phyloP scores from a whole-genome alignment of 805 yeast species.

The Candida awuae region DNA sequence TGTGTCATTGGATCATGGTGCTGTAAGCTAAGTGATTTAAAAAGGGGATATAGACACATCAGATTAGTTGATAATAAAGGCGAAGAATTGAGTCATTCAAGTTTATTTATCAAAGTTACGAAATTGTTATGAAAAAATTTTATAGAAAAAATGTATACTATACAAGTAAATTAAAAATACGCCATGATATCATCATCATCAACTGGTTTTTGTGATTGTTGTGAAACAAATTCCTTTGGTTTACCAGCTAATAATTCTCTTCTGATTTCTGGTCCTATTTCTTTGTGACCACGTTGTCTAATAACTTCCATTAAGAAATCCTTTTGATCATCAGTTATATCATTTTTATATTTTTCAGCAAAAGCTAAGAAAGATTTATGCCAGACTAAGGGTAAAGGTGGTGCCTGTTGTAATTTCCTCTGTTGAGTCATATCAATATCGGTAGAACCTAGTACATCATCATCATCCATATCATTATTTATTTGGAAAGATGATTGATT shows the following conservation, averaged over 20 bases:
- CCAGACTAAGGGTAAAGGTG: constrained; percentile 89
- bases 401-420: constrained; percentile 29
- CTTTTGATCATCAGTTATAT: constrained; percentile 97
- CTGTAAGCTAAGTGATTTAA: constrained; percentile 52
- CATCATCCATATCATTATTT: constrained; percentile 26
- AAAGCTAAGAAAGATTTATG: constrained; percentile 92
- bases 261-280: constrained; percentile 89
- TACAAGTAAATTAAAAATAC: constrained; percentile 17
- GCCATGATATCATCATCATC: constrained; percentile 28
- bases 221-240: constrained; percentile 36
- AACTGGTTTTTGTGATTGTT: constrained; percentile 13
- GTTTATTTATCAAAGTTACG: constrained; percentile 32
- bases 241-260: constrained; percentile 86
- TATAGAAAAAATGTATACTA: neutral
- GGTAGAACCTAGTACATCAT: constrained; percentile 31
- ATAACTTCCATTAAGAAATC: constrained; percentile 88
- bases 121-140: constrained; percentile 12
- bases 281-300: constrained; percentile 81
- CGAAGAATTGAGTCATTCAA: constrained; percentile 54
- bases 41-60: constrained; percentile 74
- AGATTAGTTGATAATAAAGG: constrained; percentile 74
- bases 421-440: constrained; percentile 26
- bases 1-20: constrained; percentile 48
- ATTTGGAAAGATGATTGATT: constrained; percentile 14
- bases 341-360: constrained; percentile 94